These are phyloP conservation scores for Lachnellula suecica DNA, from an alignment of 2,329 filamentous ascomycete species.

Conservation along the genomic window DNA sequence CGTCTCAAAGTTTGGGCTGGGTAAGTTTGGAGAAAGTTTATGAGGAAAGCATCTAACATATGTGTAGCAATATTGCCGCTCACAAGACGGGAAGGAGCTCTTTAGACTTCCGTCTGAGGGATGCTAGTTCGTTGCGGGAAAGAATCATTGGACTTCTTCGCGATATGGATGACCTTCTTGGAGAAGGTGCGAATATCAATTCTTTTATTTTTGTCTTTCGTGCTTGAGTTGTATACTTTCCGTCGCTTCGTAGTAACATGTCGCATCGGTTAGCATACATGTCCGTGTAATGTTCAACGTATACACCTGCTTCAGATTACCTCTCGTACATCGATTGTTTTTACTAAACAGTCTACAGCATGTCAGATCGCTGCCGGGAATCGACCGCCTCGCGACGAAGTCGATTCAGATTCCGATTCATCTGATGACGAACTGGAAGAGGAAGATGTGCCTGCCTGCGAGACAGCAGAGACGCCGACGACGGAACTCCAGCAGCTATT, in stretches of 20 bases:
- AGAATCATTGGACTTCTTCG: not conserved
- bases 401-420: not conserved
- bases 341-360: not conserved
- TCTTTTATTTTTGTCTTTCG: not conserved
- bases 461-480: not conserved
- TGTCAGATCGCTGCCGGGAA: not conserved
- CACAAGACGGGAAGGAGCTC: conserved; percentile 3
- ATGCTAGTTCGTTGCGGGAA: conserved; percentile 2
- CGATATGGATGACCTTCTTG: conserved; percentile 2
- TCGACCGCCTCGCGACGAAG: not conserved
- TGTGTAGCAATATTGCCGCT: conserved; percentile 8
- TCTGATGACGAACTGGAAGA: not conserved
- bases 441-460: not conserved
- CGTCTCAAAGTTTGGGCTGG: conserved; percentile 11
- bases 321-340: not conserved
- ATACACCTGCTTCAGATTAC: not conserved
- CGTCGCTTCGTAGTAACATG: not conserved
- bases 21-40: not conserved
- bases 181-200: conserved; percentile 1
- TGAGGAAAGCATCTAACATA: not conserved
- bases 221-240: not conserved
- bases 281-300: not conserved
- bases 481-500: conserved; percentile 1
- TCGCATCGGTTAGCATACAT: not conserved
- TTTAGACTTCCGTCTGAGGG: conserved; percentile 8